phyloP scores from a whole-genome alignment of 148 eudicot species.

The Nepenthes gracilis region DNA sequence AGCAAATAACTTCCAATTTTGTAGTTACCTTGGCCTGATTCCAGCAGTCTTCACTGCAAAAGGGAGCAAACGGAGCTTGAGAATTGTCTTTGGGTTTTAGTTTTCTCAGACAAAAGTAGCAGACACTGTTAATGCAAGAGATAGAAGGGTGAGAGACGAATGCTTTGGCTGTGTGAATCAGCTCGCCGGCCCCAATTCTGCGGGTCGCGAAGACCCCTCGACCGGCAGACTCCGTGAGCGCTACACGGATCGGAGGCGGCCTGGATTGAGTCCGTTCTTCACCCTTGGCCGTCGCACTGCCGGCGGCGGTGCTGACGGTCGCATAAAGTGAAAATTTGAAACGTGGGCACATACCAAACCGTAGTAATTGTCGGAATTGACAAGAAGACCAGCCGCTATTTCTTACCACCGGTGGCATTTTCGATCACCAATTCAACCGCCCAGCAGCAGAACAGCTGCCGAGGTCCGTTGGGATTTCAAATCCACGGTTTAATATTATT shows the following conservation, averaged over 20 bases:
- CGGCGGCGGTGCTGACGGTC: conserved; percentile 8
- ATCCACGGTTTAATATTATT: no score
- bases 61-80: conserved; percentile 11
- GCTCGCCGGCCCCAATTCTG: conserved; percentile 48
- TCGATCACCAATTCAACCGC: background rate
- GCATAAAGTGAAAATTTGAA: conserved; percentile 7
- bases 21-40: conserved; percentile 42
- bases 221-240: conserved; percentile 57
- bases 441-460: background rate
- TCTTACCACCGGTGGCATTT: conserved; percentile 24
- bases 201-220: conserved; percentile 79
- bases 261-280: conserved; percentile 19
- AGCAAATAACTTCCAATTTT: background rate
- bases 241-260: conserved; percentile 72
- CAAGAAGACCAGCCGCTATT: conserved; percentile 28
- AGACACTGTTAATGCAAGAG: conserved; percentile 25
- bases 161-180: conserved; percentile 82
- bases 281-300: conserved; percentile 2
- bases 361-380: conserved; percentile 9
- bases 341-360: background rate
- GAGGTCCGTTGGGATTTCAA: no score
- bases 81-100: conserved; percentile 7
- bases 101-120: conserved; percentile 58
- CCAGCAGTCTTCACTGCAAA: conserved; percentile 56
- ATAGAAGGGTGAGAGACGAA: conserved; percentile 63